A percentile compares a stretch with the other conserved stretches of the same genome.
Evolutionary conservation across 331 rosid species (phyloP).

Genomic region (Telfairia occidentalis): DNA sequence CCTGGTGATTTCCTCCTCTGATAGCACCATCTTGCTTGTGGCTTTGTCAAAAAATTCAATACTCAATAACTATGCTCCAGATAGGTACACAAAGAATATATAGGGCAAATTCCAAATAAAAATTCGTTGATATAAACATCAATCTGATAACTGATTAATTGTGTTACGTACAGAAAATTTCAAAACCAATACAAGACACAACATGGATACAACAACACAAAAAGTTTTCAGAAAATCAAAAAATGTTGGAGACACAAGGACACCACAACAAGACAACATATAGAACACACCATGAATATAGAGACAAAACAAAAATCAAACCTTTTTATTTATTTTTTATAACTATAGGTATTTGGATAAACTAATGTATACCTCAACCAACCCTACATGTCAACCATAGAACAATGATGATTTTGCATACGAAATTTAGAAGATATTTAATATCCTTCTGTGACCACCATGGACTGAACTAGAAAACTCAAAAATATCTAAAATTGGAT

Average conservation of each 20-base stretch:
- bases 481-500: too few relatives aligned
- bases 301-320: background rate
- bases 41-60: background rate
- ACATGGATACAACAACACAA: too few relatives aligned
- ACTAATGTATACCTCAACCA: background rate
- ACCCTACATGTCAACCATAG: background rate
- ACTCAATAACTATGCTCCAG: background rate
- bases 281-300: background rate
- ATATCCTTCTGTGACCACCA: background rate
- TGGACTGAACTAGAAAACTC: too few relatives aligned
- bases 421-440: background rate
- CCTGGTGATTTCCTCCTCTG: conserved; percentile 34
- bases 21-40: conserved; percentile 29
- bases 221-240: too few relatives aligned
- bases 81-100: background rate
- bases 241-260: too few relatives aligned
- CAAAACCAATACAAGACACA: background rate
- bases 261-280: too few relatives aligned
- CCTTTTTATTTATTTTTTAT: background rate
- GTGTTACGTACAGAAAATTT: background rate
- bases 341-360: background rate
- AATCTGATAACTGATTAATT: background rate
- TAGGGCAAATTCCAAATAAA: background rate
- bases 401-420: background rate
- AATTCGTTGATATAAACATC: background rate